Conservation (phyloP, 805 yeast species). For the Nakazawaea ernobii region DNA sequence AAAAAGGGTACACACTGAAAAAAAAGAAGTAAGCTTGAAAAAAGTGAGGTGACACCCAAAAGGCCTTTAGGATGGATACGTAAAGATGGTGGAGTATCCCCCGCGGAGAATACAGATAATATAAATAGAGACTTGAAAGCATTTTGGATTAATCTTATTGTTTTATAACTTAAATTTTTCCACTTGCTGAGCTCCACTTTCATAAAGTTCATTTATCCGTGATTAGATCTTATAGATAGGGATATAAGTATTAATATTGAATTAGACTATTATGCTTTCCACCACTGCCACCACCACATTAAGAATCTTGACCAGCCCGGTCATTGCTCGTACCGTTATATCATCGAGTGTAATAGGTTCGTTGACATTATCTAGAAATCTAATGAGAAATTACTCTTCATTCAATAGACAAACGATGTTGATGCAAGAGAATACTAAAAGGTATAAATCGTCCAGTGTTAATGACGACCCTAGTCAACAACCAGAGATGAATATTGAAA, state of each 20-base stretch:
- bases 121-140: background rate
- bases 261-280: background rate
- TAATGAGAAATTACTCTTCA: background rate
- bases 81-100: no score
- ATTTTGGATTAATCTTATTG: background rate
- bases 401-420: background rate
- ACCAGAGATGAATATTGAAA: slow-evolving; percentile 7
- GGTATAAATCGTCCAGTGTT: background rate
- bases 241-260: no score
- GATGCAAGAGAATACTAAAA: background rate
- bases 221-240: no score
- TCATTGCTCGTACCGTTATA: background rate
- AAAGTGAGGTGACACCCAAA: slow-evolving; percentile 4
- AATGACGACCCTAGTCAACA: background rate
- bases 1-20: background rate
- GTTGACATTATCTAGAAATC: background rate
- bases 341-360: background rate
- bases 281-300: background rate
- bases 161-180: background rate
- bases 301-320: background rate
- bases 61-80: no score
- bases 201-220: no score
- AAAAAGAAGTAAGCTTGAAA: background rate
- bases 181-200: background rate
- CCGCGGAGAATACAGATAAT: background rate